These are phyloP conservation scores for Mortierella sp. DNA, from an alignment of 371 early-diverging fungal genomes.

Conservation along the genomic window DNA sequence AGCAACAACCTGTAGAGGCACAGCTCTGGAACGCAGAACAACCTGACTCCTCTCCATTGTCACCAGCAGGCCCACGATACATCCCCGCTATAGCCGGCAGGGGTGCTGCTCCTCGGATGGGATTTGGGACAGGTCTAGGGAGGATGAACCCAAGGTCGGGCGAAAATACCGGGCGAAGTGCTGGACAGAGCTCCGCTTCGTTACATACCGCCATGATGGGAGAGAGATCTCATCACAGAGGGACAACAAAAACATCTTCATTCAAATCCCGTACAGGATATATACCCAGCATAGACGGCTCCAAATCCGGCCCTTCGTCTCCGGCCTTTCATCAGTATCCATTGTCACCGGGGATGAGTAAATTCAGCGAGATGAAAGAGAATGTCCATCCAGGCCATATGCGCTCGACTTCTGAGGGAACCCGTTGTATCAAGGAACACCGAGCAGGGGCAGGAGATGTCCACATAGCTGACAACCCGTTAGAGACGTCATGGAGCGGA, in stretches of 20 bases:
- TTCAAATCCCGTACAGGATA: constrained; percentile 7
- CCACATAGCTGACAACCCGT: not conserved
- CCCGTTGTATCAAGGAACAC: not conserved
- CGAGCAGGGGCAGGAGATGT: not conserved
- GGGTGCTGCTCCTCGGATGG: constrained; percentile 4
- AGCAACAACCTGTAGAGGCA: constrained; percentile 38
- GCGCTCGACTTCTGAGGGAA: not conserved
- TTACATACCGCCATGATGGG: not conserved
- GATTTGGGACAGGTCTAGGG: constrained; percentile 6
- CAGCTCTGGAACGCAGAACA: constrained; percentile 46
- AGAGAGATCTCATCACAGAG: no score
- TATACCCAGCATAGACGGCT: not conserved
- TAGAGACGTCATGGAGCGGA: constrained; percentile 2
- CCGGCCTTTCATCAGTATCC: constrained; percentile 4
- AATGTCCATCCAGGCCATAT: no score
- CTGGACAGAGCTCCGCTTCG: not conserved
- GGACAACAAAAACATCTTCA: not conserved
- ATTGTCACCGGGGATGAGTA: no score
- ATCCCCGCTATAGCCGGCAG: constrained; percentile 40
- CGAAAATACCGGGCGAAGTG: not conserved
- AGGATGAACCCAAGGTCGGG: constrained; percentile 6
- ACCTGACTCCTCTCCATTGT: constrained; percentile 14
- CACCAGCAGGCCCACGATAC: constrained; percentile 43
- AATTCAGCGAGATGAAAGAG: no score
- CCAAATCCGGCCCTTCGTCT: not conserved